phyloP scores from a whole-genome alignment of 768 basidiomycete genomes.

The Cyathus striatus region DNA sequence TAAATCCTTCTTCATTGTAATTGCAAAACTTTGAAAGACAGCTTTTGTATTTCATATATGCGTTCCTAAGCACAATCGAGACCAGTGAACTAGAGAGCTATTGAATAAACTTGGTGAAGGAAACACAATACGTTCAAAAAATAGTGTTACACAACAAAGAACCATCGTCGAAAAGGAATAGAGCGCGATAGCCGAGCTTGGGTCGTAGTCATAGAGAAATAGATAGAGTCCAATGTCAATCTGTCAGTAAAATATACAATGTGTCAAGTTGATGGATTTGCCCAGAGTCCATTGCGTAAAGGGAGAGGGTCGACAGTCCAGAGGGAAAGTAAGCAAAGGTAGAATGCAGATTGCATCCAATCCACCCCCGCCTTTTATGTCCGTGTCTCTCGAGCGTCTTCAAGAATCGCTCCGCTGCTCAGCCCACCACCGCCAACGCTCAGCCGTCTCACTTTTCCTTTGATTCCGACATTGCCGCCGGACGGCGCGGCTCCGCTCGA shows the following conservation, averaged over 20 bases:
- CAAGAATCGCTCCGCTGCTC: conserved; percentile 10
- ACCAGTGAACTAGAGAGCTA: not conserved
- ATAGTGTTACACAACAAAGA: too few species aligned
- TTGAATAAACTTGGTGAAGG: too few species aligned
- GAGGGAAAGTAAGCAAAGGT: not conserved
- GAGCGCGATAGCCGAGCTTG: too few species aligned
- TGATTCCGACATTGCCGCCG: conserved; percentile 25
- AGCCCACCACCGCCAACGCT: conserved; percentile 33
- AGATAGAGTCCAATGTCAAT: too few species aligned
- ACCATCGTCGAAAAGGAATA: too few species aligned
- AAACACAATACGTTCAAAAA: too few species aligned
- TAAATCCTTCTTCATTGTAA: conserved; percentile 1
- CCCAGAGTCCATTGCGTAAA: not conserved
- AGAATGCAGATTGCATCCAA: not conserved
- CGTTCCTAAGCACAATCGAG: too few species aligned
- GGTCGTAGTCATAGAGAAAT: too few species aligned
- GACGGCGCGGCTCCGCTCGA: conserved; percentile 1
- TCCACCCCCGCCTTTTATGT: not conserved
- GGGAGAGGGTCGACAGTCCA: not conserved
- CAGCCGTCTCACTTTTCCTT: conserved; percentile 41
- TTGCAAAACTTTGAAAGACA: too few species aligned
- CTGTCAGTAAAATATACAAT: too few species aligned
- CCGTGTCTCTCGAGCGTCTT: conserved; percentile 7
- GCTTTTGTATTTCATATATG: too few species aligned
- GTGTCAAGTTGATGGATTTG: not conserved